These are phyloP conservation scores for Cryptosporidium tyzzeri DNA, from an alignment of 169 alveolate species.

Conservation along the genomic window DNA sequence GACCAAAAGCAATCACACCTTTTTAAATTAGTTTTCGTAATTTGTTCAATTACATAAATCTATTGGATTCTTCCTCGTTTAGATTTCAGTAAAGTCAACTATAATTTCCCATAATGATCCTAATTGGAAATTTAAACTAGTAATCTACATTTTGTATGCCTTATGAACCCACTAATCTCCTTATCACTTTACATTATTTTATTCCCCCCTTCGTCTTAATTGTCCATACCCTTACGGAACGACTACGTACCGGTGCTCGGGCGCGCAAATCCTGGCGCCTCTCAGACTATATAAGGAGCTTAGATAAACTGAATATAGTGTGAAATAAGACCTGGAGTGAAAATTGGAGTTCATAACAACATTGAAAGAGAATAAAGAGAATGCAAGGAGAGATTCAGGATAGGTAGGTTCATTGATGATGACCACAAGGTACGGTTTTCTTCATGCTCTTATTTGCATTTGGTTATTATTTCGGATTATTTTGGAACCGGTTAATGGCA, in stretches of 20 bases:
- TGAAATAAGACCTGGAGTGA: neutral
- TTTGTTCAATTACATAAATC: neutral
- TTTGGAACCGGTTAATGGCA: constrained; percentile 8
- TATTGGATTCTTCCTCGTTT: neutral
- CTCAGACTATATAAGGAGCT: neutral
- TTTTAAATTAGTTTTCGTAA: too few species aligned
- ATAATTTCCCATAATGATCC: neutral
- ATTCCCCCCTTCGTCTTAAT: neutral
- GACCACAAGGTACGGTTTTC: neutral
- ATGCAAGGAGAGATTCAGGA: constrained; percentile 9
- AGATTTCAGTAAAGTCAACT: too few species aligned
- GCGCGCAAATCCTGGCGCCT: neutral
- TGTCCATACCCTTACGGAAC: too few species aligned
- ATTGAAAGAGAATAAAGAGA: constrained; percentile 8
- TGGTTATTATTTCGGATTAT: neutral
- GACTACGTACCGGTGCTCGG: neutral
- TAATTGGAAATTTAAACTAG: neutral
- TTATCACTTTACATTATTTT: neutral
- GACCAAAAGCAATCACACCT: too few species aligned
- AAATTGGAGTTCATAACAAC: too few species aligned
- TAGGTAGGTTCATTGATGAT: constrained; percentile 2
- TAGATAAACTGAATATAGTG: neutral
- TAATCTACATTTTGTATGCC: neutral
- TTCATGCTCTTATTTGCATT: neutral
- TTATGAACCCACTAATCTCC: neutral